These are phyloP conservation scores for Ustilago bromivora DNA, from an alignment of 1,284 basidiomycete genomes.

Conservation along the genomic window DNA sequence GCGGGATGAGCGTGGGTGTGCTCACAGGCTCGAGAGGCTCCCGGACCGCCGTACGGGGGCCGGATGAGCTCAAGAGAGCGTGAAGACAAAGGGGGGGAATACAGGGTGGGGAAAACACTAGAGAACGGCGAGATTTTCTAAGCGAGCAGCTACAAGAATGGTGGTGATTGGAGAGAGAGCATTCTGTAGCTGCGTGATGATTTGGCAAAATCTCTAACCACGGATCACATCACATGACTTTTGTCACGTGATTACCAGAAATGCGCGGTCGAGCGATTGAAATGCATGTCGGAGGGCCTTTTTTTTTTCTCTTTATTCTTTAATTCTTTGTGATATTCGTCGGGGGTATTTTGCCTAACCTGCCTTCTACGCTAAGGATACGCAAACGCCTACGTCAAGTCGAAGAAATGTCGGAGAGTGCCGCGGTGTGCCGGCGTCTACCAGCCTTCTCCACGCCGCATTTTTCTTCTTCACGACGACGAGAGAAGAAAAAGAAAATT, in stretches of 20 bases:
- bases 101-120: too few species aligned
- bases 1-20: too few species aligned
- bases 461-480: not conserved
- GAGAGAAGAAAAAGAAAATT: not conserved
- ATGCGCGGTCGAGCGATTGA: slow-evolving; percentile 15
- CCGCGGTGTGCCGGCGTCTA: slow-evolving; percentile 1
- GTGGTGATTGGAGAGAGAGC: too few species aligned
- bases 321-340: slow-evolving; percentile 9
- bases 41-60: too few species aligned
- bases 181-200: too few species aligned
- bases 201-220: too few species aligned
- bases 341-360: not conserved
- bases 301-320: not conserved
- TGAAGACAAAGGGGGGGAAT: too few species aligned
- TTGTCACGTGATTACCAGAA: slow-evolving; percentile 2
- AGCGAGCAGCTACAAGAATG: too few species aligned
- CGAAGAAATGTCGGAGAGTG: slow-evolving; percentile 28
- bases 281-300: slow-evolving; percentile 17
- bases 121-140: too few species aligned
- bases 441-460: not conserved
- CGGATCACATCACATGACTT: too few species aligned
- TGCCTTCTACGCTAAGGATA: slow-evolving; percentile 6
- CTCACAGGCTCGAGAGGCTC: too few species aligned
- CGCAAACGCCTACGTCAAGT: slow-evolving; percentile 29
- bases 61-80: too few species aligned